phyloP scores from a whole-genome alignment of 208 protist species.

The Leptomonas seymouri region DNA sequence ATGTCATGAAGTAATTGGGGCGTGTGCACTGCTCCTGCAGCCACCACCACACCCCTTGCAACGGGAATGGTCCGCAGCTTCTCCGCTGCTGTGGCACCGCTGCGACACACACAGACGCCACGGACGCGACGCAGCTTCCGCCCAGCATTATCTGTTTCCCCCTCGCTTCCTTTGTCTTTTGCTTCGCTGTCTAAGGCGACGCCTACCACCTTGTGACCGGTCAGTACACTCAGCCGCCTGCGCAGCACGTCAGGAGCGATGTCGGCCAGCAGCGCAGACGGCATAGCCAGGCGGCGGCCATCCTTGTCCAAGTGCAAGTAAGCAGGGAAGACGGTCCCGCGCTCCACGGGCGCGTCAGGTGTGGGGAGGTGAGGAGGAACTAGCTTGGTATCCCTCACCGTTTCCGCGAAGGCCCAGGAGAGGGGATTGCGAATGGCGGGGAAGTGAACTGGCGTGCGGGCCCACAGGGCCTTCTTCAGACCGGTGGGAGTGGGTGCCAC shows the following conservation, averaged over 20 bases:
- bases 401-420: constrained; percentile 73
- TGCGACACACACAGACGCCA: constrained; percentile 13
- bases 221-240: constrained; percentile 33
- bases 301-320: constrained; percentile 62
- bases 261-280: constrained; percentile 30
- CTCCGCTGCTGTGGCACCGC: background rate
- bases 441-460: constrained; percentile 34
- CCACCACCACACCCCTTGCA: constrained; percentile 52
- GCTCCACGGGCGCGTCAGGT: constrained; percentile 13
- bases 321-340: constrained; percentile 37
- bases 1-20: constrained; percentile 48
- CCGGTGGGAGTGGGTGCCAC: background rate
- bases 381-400: constrained; percentile 20
- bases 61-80: constrained; percentile 14
- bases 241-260: constrained; percentile 13
- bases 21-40: constrained; percentile 53
- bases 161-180: background rate
- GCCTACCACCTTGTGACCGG: constrained; percentile 27
- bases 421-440: constrained; percentile 47
- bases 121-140: background rate
- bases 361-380: constrained; percentile 30
- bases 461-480: constrained; percentile 17
- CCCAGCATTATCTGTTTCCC: background rate
- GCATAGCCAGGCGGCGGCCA: constrained; percentile 55
- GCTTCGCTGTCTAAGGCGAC: constrained; percentile 6